A percentile compares a stretch with the other conserved stretches of the same genome.
Conservation (phyloP, 2,329 filamentous ascomycete species). For the Colletotrichum gigasporum region DNA sequence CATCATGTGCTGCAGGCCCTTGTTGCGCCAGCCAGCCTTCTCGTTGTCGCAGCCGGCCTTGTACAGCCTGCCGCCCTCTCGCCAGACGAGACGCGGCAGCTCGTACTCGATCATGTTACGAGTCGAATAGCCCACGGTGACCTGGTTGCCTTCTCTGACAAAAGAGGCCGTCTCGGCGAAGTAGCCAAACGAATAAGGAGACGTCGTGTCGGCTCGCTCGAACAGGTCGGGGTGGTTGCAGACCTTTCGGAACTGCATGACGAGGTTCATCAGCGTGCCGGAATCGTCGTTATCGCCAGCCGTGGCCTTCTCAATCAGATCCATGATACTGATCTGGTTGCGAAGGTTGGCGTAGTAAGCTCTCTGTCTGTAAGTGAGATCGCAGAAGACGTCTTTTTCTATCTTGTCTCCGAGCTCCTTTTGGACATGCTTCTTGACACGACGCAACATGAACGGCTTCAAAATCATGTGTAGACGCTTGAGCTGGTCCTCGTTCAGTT, state of each 20-base stretch:
- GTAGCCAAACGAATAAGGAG: slow-evolving; percentile 82
- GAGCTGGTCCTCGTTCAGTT: slow-evolving; percentile 97
- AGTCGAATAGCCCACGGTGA: slow-evolving; percentile 87
- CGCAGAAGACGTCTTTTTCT: slow-evolving; percentile 94
- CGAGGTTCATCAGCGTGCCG: slow-evolving; percentile 96
- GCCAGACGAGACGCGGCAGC: slow-evolving; percentile 83
- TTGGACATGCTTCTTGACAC: slow-evolving; percentile 99
- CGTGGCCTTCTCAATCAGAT: slow-evolving; percentile 96
- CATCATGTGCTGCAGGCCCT: slow-evolving; percentile 82
- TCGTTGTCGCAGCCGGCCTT: slow-evolving; percentile 78
- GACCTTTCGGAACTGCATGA: slow-evolving; percentile 99
- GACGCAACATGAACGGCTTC: slow-evolving; percentile 98
- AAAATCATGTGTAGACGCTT: slow-evolving; percentile 98
- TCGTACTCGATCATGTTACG: slow-evolving; percentile 87
- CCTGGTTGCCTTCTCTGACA: slow-evolving; percentile 83
- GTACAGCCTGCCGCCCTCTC: slow-evolving; percentile 80
- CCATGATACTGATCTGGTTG: slow-evolving; percentile 98
- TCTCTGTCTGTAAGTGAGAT: slow-evolving; percentile 94
- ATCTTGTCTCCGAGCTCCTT: slow-evolving; percentile 99
- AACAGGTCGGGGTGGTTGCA: slow-evolving; percentile 99
- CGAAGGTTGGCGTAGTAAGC: slow-evolving; percentile 92
- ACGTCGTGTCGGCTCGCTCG: slow-evolving; percentile 90
- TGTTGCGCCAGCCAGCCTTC: slow-evolving; percentile 81
- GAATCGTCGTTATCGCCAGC: slow-evolving; percentile 94
- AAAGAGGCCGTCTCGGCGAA: slow-evolving; percentile 98